Evolutionary conservation across 75 land plant genomes (phyloP), one percentile per base, ranked within the genome.

Genomic region (Pinus albicaulis): DNA sequence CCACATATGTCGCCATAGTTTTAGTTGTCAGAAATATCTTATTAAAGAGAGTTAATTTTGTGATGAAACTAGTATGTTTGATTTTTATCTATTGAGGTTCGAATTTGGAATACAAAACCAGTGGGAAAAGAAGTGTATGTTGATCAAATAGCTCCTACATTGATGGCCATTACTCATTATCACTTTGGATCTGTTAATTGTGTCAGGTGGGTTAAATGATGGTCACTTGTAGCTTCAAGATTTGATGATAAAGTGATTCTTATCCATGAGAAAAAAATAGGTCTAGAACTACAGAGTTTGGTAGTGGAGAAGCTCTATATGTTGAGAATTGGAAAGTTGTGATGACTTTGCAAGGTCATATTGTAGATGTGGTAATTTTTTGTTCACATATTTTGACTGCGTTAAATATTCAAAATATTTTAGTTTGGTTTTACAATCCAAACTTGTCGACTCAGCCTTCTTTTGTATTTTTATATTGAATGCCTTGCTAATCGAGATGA

Each of bases 151-250:
- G 58, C 80, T 10, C 85, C 80, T 23, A 88, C 81, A 38, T 74
- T 94, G 73, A 85, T 96, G 31, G 99, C 99, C 14, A 96, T 98
- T 15, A 88, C 94, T 2, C 85, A 92, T 38, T 95, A 94, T 76
- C 99, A 96, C 68, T 96, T 94, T 89, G 99, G 99, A 2, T 92
- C 98, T 41, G 99, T 96, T 57, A 96, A 96, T 76, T 96, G 99
- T 83, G 99, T 96, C 25, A 89, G 99, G 68, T 96, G 99, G 99
- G 89, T 95, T 56, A 93, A 90, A 75, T 89, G n/a, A 92, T 80
- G 98, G 98, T 56, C 86, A 88, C 3, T 86, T 62, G 74, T 96
- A 74, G 99, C 99, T 14, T 96, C 99, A 44, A 98, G 99, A 4
- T 94, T 98, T 62, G 99, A 96, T 82, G 99, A 93, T 82, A 90